Conservation (phyloP, 768 basidiomycete species). For the Agaricus bisporus region DNA sequence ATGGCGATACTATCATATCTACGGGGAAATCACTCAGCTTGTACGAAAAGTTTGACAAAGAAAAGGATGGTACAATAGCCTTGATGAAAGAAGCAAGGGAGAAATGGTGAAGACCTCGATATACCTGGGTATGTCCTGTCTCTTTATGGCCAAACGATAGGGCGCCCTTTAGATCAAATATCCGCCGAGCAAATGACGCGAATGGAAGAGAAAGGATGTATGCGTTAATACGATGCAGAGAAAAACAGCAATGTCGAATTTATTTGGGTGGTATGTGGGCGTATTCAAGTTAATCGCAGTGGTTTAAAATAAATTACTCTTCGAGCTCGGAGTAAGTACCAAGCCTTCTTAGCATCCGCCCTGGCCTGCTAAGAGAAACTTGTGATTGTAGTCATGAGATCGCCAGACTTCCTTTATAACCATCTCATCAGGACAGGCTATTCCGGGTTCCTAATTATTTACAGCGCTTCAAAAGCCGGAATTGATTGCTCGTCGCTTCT, state of each 20-base stretch:
- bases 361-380: not conserved
- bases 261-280: too few species aligned
- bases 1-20: conserved; percentile 18
- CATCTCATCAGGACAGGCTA: conserved; percentile 47
- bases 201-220: too few species aligned
- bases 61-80: conserved; percentile 15
- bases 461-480: conserved; percentile 55
- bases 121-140: too few species aligned
- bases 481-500: conserved; percentile 46
- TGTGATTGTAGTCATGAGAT: conserved; percentile 29
- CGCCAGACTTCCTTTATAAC: conserved; percentile 43
- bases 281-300: too few species aligned
- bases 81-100: conserved; percentile 9
- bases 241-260: conserved; percentile 30
- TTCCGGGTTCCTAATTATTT: conserved; percentile 47
- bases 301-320: conserved; percentile 17
- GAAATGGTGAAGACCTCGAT: conserved; percentile 1
- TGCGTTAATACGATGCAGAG: too few species aligned
- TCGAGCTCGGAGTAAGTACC: conserved; percentile 37
- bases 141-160: too few species aligned
- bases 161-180: too few species aligned
- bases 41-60: conserved; percentile 23
- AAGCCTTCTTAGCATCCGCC: conserved; percentile 8
- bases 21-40: conserved; percentile 15
- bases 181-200: too few species aligned